These are phyloP conservation scores for Fusarium heterosporum DNA, from an alignment of 2,329 filamentous ascomycete genomes.

Conservation along the genomic window DNA sequence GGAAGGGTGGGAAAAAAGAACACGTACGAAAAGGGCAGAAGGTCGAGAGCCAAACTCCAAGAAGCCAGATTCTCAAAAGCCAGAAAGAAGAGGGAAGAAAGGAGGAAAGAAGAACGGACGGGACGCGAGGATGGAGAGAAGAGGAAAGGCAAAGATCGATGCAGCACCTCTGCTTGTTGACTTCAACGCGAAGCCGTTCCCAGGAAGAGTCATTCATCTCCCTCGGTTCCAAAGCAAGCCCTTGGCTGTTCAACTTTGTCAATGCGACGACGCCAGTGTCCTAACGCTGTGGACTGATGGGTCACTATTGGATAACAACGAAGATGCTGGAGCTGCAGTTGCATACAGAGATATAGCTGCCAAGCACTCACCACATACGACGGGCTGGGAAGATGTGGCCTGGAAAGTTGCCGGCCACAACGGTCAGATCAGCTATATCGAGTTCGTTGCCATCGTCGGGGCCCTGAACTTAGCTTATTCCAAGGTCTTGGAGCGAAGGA, in stretches of 20 bases:
- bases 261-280: neutral
- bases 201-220: neutral
- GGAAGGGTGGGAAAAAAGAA: neutral
- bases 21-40: neutral
- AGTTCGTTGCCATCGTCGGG: slow-evolving; percentile 2
- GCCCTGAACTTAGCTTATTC: slow-evolving; percentile 3
- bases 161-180: neutral
- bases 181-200: neutral
- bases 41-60: neutral
- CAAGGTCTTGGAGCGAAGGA: neutral
- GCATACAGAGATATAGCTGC: neutral
- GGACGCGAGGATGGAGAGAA: neutral
- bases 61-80: neutral
- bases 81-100: neutral
- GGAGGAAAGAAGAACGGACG: too few relatives aligned
- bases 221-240: neutral
- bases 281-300: slow-evolving; percentile 6
- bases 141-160: neutral
- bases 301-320: neutral
- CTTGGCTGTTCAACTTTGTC: neutral
- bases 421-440: neutral
- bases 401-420: slow-evolving; percentile 3
- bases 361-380: neutral
- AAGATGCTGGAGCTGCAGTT: slow-evolving; percentile 2
- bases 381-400: neutral